These are phyloP conservation scores for Anastatica hierochuntica DNA, from an alignment of 345 rosid genomes.

Conservation along the genomic window DNA sequence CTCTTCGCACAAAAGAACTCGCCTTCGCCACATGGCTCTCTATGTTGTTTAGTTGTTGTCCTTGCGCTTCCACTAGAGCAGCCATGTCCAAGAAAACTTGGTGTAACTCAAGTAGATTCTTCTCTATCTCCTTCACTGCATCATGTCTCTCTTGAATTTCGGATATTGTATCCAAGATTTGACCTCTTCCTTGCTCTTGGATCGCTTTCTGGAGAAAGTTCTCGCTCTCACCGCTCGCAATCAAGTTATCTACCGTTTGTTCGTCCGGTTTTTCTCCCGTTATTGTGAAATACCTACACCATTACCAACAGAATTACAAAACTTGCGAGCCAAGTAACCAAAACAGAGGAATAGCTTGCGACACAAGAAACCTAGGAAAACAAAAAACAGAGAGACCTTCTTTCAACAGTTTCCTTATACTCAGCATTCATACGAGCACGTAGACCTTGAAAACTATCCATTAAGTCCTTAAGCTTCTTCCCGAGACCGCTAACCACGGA, in stretches of 20 bases:
- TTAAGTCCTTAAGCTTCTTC: conserved; percentile 66
- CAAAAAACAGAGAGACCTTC: conserved; percentile 19
- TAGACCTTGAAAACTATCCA: conserved; percentile 65
- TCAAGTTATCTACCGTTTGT: conserved; percentile 63
- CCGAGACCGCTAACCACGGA: conserved; percentile 69
- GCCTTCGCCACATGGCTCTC: conserved; percentile 87
- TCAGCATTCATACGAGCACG: conserved; percentile 50
- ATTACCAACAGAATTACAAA: background rate
- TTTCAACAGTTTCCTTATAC: conserved; percentile 67
- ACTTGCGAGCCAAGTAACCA: background rate
- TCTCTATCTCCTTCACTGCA: conserved; percentile 84
- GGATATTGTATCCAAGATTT: conserved; percentile 63
- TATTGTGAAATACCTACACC: conserved; percentile 51
- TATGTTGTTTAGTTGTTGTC: conserved; percentile 74
- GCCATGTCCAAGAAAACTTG: conserved; percentile 95
- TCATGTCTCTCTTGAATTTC: conserved; percentile 89
- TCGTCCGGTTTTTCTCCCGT: conserved; percentile 69
- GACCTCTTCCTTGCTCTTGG: conserved; percentile 83
- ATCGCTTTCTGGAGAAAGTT: conserved; percentile 77
- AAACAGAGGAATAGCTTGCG: background rate
- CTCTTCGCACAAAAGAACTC: conserved; percentile 66
- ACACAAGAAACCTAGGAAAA: conserved; percentile 8
- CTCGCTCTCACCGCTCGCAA: conserved; percentile 84
- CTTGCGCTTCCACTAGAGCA: conserved; percentile 76
- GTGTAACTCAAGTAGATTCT: conserved; percentile 65